These are phyloP conservation scores for Saturnispora hagleri DNA, from an alignment of 805 yeast species.

Conservation along the genomic window DNA sequence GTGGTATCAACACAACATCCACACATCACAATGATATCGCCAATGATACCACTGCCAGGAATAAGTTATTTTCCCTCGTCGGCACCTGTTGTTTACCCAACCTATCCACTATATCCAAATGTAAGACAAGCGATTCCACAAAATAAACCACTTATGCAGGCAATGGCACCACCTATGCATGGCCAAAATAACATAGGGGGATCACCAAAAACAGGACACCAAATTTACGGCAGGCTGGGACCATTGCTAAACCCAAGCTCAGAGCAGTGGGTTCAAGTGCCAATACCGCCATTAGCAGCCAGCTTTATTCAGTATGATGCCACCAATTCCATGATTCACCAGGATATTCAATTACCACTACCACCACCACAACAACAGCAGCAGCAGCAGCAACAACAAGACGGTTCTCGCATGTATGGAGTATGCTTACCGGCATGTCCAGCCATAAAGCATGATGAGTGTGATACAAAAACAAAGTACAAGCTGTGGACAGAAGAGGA, in stretches of 20 bases:
- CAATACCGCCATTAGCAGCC: neutral
- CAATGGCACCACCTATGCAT: neutral
- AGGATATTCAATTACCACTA: neutral
- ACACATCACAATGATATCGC: neutral
- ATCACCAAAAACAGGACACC: neutral
- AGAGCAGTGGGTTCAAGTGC: neutral
- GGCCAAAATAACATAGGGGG: neutral
- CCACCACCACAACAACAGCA: neutral
- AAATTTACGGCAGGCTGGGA: neutral
- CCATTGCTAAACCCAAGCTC: neutral
- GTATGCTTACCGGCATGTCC: neutral
- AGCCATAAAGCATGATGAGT: neutral
- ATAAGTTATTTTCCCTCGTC: neutral
- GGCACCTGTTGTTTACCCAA: neutral
- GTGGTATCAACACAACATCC: neutral
- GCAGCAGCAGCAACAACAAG: neutral
- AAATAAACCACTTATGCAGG: neutral
- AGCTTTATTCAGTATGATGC: neutral
- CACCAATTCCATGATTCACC: neutral
- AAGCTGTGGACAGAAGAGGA: slow-evolving; percentile 14
- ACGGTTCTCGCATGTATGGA: neutral
- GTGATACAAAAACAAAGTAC: slow-evolving; percentile 2
- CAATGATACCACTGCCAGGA: neutral
- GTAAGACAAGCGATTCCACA: neutral
- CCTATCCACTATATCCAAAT: neutral